Conservation (phyloP, 164 flowering plant species). For the Vitis amurensis region DNA sequence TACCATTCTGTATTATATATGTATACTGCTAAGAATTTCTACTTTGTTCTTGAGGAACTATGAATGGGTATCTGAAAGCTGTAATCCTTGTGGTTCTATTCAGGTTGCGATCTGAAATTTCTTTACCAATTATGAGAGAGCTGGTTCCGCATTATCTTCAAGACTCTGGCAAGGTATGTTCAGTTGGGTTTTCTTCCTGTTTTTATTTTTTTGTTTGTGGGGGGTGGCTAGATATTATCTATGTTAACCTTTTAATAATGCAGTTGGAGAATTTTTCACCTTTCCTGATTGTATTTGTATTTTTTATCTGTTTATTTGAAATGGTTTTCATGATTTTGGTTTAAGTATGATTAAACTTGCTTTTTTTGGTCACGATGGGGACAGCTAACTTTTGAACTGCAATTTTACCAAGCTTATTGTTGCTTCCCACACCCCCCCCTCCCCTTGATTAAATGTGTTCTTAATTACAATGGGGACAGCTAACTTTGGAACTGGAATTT, state of each 20-base stretch:
- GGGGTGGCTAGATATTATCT: no score
- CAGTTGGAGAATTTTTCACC: no score
- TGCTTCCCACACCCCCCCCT: no score
- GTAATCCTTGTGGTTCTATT: constrained; percentile 13
- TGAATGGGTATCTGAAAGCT: neutral
- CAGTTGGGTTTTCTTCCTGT: neutral
- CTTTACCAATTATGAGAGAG: constrained; percentile 87
- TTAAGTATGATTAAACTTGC: neutral
- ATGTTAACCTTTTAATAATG: no score
- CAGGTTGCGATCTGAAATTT: constrained; percentile 89
- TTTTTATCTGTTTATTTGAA: neutral
- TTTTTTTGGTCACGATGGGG: neutral
- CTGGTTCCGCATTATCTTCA: constrained; percentile 95
- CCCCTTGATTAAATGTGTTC: neutral
- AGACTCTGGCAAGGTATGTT: constrained; percentile 72
- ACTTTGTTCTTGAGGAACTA: neutral
- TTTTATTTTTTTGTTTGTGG: neutral
- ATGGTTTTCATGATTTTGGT: neutral
- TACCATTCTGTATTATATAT: no score
- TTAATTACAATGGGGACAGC: neutral
- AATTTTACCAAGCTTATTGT: no score
- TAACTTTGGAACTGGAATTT: neutral
- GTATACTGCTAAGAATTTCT: neutral
- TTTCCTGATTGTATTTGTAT: neutral
- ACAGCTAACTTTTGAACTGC: no score